A percentile compares a stretch with the other conserved stretches of the same genome.
phyloP scores from a whole-genome alignment of 2,329 filamentous ascomycete species.

The Trichoderma cornu-damae region DNA sequence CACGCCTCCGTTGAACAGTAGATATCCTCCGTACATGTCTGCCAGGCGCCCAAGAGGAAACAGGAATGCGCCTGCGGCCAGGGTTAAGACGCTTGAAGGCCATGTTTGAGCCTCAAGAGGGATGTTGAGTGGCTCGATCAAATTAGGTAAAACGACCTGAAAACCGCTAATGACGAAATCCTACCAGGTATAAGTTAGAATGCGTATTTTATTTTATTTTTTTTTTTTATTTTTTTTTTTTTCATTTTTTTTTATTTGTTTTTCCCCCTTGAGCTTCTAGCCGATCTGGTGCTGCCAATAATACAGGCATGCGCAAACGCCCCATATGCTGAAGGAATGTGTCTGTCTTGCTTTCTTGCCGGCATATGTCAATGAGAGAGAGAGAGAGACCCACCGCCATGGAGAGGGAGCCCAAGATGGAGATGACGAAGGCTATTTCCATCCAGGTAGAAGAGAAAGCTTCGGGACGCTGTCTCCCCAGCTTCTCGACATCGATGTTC shows the following conservation, averaged over 20 bases:
- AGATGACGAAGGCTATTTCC: constrained; percentile 56
- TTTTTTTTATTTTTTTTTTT: too few relatives aligned
- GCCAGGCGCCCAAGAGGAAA: constrained; percentile 55
- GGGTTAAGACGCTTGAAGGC: constrained; percentile 57
- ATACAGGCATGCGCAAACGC: not conserved
- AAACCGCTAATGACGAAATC: constrained; percentile 74
- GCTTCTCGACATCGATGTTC: constrained; percentile 42
- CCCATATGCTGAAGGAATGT: constrained; percentile 5
- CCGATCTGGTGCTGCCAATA: not conserved
- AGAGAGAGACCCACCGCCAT: constrained; percentile 43
- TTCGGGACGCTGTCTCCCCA: constrained; percentile 55
- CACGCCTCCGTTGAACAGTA: constrained; percentile 51
- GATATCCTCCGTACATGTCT: constrained; percentile 56
- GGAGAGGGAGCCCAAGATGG: constrained; percentile 55
- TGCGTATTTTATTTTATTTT: too few relatives aligned
- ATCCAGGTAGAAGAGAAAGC: constrained; percentile 47
- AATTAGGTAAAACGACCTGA: constrained; percentile 61
- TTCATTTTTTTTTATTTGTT: too few relatives aligned
- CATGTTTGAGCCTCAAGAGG: constrained; percentile 56
- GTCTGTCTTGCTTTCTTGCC: constrained; percentile 2
- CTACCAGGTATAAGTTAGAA: constrained; percentile 29
- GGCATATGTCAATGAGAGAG: not conserved
- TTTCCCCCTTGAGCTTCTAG: not conserved
- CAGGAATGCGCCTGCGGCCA: constrained; percentile 51
- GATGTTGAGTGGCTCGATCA: constrained; percentile 58